These are phyloP conservation scores for Coniferiporia weirii DNA, from an alignment of 1,284 basidiomycete species.

Conservation along the genomic window DNA sequence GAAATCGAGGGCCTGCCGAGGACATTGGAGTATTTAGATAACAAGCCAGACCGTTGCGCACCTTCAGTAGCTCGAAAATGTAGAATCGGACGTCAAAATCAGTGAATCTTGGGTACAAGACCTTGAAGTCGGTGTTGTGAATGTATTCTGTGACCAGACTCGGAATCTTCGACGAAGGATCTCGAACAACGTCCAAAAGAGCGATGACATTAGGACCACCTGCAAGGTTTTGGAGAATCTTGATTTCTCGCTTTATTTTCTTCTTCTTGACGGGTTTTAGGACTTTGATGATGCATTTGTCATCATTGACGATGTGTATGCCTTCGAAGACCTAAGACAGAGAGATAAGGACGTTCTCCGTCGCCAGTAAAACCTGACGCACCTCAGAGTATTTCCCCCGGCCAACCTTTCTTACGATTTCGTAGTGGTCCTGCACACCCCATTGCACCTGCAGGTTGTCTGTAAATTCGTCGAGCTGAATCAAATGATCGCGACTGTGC, in stretches of 20 bases:
- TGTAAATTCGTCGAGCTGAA: conserved; percentile 25
- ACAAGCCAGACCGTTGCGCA: conserved; percentile 24
- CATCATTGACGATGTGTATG: conserved; percentile 73
- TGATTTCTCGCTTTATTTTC: conserved; percentile 93
- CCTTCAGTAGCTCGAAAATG: conserved; percentile 80
- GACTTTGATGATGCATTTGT: conserved; percentile 85
- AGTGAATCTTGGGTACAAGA: conserved; percentile 66
- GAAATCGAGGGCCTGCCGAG: conserved; percentile 71
- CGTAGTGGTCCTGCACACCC: conserved; percentile 76
- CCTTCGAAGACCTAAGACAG: conserved; percentile 73
- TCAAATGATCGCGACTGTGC: conserved; percentile 1
- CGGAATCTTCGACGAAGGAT: conserved; percentile 69
- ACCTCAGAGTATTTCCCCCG: conserved; percentile 79
- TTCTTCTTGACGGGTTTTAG: conserved; percentile 89
- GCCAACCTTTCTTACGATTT: conserved; percentile 75
- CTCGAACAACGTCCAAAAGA: conserved; percentile 80
- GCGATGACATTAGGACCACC: conserved; percentile 84
- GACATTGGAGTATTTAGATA: neutral
- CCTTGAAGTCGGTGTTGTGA: conserved; percentile 83
- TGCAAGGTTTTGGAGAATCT: conserved; percentile 82
- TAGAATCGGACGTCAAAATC: conserved; percentile 85
- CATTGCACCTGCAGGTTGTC: conserved; percentile 72
- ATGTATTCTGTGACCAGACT: conserved; percentile 85
- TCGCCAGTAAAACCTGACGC: conserved; percentile 13
- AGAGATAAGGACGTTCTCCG: conserved; percentile 2